phyloP scores from a whole-genome alignment of 2,329 filamentous ascomycete genomes.

The Fusarium sp. region DNA sequence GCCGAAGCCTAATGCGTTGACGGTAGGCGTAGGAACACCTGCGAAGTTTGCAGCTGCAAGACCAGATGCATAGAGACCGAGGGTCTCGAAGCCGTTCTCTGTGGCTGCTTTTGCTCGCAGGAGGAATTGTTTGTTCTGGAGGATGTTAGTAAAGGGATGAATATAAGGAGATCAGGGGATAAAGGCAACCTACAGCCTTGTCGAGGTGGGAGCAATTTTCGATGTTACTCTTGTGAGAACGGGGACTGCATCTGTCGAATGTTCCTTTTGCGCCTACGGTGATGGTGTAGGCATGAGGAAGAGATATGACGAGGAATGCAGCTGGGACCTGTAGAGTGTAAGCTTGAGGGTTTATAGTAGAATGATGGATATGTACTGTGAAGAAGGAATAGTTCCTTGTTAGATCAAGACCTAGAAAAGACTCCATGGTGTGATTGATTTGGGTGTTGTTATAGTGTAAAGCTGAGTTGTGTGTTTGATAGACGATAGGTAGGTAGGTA shows the following conservation, averaged over 20 bases:
- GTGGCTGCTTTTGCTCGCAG: slow-evolving; percentile 65
- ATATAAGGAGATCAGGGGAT: too few species aligned
- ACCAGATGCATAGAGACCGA: slow-evolving; percentile 59
- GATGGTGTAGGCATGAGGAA: slow-evolving; percentile 55
- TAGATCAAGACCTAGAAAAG: slow-evolving; percentile 53
- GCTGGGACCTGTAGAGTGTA: slow-evolving; percentile 55
- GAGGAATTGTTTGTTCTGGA: slow-evolving; percentile 65
- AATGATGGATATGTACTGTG: slow-evolving; percentile 36
- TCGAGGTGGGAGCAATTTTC: slow-evolving; percentile 52
- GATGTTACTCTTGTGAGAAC: slow-evolving; percentile 51
- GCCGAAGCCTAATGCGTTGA: slow-evolving; percentile 57
- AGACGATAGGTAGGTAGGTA: too few species aligned
- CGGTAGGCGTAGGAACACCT: slow-evolving; percentile 52
- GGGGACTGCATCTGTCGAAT: slow-evolving; percentile 58
- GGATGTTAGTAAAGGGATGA: background rate
- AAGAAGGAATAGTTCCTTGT: slow-evolving; percentile 55
- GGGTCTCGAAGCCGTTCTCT: slow-evolving; percentile 60
- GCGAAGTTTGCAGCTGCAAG: slow-evolving; percentile 63
- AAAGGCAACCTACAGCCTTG: slow-evolving; percentile 43
- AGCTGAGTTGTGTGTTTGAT: background rate
- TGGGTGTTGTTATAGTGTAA: background rate
- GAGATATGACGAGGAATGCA: slow-evolving; percentile 53
- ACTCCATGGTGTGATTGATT: slow-evolving; percentile 46
- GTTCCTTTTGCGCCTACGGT: slow-evolving; percentile 42
- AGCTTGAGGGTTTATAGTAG: background rate